Percentiles rank a stretch among this genome's conserved stretches.
phyloP scores from a whole-genome alignment of 345 rosid genomes.

The Euphorbia tirucalli region DNA sequence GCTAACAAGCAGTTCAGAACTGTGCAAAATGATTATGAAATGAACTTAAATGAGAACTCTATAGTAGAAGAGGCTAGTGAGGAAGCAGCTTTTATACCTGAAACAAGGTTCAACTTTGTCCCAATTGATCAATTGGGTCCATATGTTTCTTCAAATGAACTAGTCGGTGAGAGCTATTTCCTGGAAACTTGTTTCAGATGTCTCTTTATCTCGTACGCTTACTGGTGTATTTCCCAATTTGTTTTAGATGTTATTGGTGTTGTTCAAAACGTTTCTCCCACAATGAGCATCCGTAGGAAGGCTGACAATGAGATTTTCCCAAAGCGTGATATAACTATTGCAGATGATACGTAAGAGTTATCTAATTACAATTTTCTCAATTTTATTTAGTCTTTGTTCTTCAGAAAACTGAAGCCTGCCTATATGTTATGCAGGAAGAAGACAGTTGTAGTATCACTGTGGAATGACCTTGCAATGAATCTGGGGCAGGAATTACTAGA shows the following conservation, averaged over 20 bases:
- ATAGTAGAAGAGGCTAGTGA: slow-evolving; percentile 75
- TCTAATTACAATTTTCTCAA: neutral
- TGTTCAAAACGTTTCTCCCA: slow-evolving; percentile 80
- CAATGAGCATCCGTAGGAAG: slow-evolving; percentile 74
- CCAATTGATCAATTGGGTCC: slow-evolving; percentile 78
- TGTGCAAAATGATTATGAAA: slow-evolving; percentile 88
- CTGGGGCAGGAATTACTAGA: slow-evolving; percentile 76
- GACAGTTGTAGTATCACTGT: slow-evolving; percentile 77
- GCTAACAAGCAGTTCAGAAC: slow-evolving; percentile 92
- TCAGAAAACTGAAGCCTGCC: neutral
- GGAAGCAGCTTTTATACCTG: slow-evolving; percentile 70
- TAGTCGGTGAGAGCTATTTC: slow-evolving; percentile 55
- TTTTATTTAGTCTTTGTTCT: neutral
- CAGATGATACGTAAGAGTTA: slow-evolving; percentile 64
- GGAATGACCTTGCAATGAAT: slow-evolving; percentile 82
- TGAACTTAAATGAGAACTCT: slow-evolving; percentile 84
- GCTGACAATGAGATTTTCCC: slow-evolving; percentile 70
- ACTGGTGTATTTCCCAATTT: neutral
- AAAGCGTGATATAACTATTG: slow-evolving; percentile 81
- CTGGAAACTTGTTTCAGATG: neutral
- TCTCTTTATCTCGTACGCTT: neutral
- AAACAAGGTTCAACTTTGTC: slow-evolving; percentile 74
- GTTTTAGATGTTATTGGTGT: slow-evolving; percentile 72
- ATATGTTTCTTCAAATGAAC: slow-evolving; percentile 63
- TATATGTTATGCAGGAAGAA: slow-evolving; percentile 47